Evolutionary conservation across 306 rosid genomes (phyloP), one percentile per base, ranked within the genome.

Genomic region (Cicer cuneatum): DNA sequence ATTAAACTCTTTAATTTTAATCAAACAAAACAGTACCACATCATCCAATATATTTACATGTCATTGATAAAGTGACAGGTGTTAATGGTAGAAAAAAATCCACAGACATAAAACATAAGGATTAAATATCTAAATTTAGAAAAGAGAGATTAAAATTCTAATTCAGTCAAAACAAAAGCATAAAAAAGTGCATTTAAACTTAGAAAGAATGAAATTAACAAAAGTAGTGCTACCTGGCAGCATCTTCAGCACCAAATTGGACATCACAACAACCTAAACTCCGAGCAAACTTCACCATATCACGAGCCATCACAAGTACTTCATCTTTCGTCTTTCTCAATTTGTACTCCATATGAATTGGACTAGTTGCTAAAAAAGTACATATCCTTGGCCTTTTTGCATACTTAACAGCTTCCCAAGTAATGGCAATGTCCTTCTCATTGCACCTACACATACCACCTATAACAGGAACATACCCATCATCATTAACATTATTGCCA

Each of bases 201-300:
- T 24, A 53, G n/a, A 52, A 8, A 53, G 4, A 53, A 8, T 12
- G 10, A 0, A 18, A 53, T 7, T 16, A 53, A 8, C 2, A 53
- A 18, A 53, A 53, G 16, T 8, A 53, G 58, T 8, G 59, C 2
- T 24, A 90, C 98, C 96, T 91, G 13, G 92, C 88, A 42, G 98
- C 98, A 82, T 94, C 99, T 86, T 94, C 99, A 1, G 93, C 89
- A 74, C 93, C 89, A 71, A 94, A 94, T 75, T 91, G 95, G 2
- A 94, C 85, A 62, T 94, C 98, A 1, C 83, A 46, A 42, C 97
- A 94, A 9, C 97, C 98, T 72, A 94, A 85, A 75, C 86, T 85
- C 76, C 89, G 40, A 0, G 97, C 98, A 61, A 86, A 90, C 58
- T 33, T 85, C 11, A 94, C 97, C 87, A 85, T 91, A 15, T 62